Percentiles rank a stretch among this genome's conserved stretches.
These are phyloP conservation scores for Mycena polygramma DNA, from an alignment of 768 basidiomycete genomes.

Conservation along the genomic window DNA sequence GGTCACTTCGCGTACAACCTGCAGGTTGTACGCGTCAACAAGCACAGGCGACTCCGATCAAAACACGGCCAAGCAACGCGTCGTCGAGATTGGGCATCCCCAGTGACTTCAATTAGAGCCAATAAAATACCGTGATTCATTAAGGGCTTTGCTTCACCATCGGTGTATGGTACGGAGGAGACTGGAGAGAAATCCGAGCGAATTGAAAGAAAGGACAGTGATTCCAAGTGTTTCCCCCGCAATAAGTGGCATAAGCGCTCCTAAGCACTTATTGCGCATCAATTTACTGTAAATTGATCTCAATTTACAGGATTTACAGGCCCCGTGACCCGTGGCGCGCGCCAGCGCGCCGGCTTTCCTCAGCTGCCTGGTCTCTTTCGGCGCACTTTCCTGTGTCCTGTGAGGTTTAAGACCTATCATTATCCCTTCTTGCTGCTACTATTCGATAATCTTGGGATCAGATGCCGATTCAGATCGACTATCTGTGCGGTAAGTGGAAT, in stretches of 20 bases:
- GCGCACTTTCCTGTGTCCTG: too few relatives aligned
- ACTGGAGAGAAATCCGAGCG: background rate
- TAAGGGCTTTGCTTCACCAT: background rate
- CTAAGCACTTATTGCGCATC: slow-evolving; percentile 10
- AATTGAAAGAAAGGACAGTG: background rate
- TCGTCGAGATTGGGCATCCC: background rate
- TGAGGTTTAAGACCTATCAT: too few relatives aligned
- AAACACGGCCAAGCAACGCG: background rate
- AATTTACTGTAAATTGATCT: slow-evolving; percentile 28
- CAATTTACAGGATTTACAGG: slow-evolving; percentile 26
- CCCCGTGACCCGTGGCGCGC: slow-evolving; percentile 14
- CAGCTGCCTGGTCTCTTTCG: too few relatives aligned
- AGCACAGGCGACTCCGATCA: background rate
- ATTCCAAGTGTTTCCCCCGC: slow-evolving; percentile 8
- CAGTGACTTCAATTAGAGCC: background rate
- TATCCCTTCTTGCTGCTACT: too few relatives aligned
- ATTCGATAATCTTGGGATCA: too few relatives aligned
- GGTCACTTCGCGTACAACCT: too few relatives aligned
- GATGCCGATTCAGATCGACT: too few relatives aligned
- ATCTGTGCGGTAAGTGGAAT: too few relatives aligned
- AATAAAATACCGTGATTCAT: background rate
- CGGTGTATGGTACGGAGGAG: background rate
- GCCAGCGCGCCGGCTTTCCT: background rate
- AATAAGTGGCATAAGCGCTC: slow-evolving; percentile 19
- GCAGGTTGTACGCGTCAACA: too few relatives aligned